Evolutionary conservation across 202 grass and related monocot genomes (phyloP).

Genomic region (Carex arenaria): DNA sequence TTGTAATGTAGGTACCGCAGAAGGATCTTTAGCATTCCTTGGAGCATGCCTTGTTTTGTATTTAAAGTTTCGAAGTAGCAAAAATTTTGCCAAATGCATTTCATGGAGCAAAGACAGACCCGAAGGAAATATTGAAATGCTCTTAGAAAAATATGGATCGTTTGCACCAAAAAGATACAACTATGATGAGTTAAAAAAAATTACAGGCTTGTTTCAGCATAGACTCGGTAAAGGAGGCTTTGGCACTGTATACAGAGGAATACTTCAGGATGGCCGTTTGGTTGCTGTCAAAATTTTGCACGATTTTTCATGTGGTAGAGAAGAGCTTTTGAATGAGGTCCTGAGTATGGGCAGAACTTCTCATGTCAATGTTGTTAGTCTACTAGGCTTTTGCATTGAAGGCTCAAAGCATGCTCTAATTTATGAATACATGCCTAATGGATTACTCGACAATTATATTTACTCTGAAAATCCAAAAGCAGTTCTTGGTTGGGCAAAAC

Average conservation of each 20-base stretch:
- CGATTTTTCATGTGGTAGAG: slow-evolving; percentile 25
- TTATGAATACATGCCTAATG: slow-evolving; percentile 45
- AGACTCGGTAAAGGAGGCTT: slow-evolving; percentile 55
- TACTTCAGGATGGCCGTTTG: slow-evolving; percentile 3
- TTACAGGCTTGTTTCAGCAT: slow-evolving; percentile 35
- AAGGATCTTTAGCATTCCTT: too few species aligned
- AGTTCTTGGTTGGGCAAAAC: too few species aligned
- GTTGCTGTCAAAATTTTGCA: slow-evolving; percentile 67
- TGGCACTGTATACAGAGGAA: slow-evolving; percentile 49
- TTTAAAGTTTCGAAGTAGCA: too few species aligned
- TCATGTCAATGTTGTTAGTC: slow-evolving; percentile 57
- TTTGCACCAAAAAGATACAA: not conserved
- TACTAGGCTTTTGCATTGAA: slow-evolving; percentile 53
- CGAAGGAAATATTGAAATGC: too few species aligned
- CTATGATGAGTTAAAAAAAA: slow-evolving; percentile 41
- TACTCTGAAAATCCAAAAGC: too few species aligned
- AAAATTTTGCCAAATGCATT: too few species aligned
- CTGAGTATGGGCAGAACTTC: slow-evolving; percentile 51
- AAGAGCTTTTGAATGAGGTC: slow-evolving; percentile 65
- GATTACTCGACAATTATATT: too few species aligned
- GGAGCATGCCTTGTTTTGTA: too few species aligned
- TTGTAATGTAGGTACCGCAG: too few species aligned
- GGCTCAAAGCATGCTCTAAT: slow-evolving; percentile 31
- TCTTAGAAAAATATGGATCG: too few species aligned
- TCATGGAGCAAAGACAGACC: too few species aligned